Evolutionary conservation across 495 filamentous ascomycete species (phyloP), one percentile per base, ranked within the genome.

Genomic region (Tuber melanosporum): DNA sequence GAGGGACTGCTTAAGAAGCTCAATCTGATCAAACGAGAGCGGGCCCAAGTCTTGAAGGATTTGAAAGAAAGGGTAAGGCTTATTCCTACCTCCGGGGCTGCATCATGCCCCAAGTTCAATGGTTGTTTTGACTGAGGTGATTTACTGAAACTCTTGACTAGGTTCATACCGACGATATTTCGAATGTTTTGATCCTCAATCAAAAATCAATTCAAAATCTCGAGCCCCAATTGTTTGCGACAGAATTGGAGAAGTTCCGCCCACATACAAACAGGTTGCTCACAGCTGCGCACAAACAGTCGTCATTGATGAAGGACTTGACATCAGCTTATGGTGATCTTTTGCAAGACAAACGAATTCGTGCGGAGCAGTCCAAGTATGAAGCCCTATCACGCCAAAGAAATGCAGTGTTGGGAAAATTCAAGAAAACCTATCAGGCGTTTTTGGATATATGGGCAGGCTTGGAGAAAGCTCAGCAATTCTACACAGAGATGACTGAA

Each of bases 101-200:
- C 43, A 69, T 73, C n/a, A 70, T 22, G 15, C 14, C 71, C 73
- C 81, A 69, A 82, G 26, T n/a, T 69, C 41, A 73, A 73, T 44
- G 36, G 52, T 22, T 66, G 49, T 7, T 52, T 52, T 22, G 49
- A n/a, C 49, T 52, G 49, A n/a, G 49, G 49, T 19, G 72, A 14
- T 46, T 81, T 47, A 75, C 84, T 88, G 71, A 89, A 78, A 62
- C 19, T 22, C 19, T 32, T 62, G 42, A 66, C 47, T 75, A 99
- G 95, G 91, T 95, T 71, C 95, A 95, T 85, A 92, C 91, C 81
- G 96, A 99, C 81, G 96, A 99, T 82, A 98, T 98, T 78, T 97
- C 95, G 19, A 94, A 96, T 82, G 94, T 98, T 41, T 86, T 98
- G 79, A 98, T 99, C 71, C 87, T 99, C 52, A 99, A 99, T 87